Conservation (phyloP, 2,329 filamentous ascomycete genomes). For the Monilinia laxa region DNA sequence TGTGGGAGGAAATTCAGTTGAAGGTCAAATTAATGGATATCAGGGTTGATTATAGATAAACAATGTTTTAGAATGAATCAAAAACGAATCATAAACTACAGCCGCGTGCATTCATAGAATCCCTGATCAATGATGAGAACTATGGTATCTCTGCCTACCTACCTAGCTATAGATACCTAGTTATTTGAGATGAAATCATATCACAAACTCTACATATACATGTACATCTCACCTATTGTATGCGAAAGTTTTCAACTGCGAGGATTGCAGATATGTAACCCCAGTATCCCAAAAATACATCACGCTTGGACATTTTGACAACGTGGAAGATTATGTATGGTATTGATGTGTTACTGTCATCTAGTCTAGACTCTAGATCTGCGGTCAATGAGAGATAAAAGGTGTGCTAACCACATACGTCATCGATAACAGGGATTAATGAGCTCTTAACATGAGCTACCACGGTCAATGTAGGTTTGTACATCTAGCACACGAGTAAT, state of each 20-base stretch:
- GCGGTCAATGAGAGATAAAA: not conserved
- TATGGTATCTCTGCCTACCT: not conserved
- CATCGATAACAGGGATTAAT: conserved; percentile 4
- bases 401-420: not conserved
- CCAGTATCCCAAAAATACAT: not conserved
- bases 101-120: not conserved
- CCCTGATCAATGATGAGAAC: not conserved
- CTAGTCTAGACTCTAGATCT: not conserved
- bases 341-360: too few relatives aligned
- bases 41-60: not conserved
- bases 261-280: not conserved
- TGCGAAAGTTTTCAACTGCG: not conserved
- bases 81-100: too few relatives aligned
- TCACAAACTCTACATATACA: not conserved
- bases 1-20: conserved; percentile 13
- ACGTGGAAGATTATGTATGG: not conserved
- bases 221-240: not conserved
- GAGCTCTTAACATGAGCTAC: conserved; percentile 8
- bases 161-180: not conserved
- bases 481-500: not conserved
- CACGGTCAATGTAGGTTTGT: not conserved
- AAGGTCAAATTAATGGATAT: conserved; percentile 21
- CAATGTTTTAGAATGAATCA: not conserved
- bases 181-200: not conserved
- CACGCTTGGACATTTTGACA: not conserved